These are phyloP conservation scores for Gonium pectorale DNA, from an alignment of 139 green algal species.

Conservation along the genomic window DNA sequence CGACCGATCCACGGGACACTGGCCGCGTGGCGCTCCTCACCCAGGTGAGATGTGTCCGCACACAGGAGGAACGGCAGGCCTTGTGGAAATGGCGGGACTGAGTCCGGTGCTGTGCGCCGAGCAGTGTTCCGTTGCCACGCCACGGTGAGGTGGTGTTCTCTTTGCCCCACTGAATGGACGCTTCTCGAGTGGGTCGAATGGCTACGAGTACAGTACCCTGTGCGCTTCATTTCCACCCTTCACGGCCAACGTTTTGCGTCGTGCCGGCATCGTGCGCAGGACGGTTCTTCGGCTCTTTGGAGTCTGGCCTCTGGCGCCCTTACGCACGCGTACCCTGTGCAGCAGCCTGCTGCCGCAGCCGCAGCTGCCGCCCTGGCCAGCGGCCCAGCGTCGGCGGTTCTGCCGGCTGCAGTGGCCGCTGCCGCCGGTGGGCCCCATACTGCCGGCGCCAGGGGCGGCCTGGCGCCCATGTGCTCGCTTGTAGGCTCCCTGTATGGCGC, in stretches of 20 bases:
- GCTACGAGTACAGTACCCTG: too few relatives aligned
- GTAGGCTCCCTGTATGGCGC: background rate
- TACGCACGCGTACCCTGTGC: background rate
- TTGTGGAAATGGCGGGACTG: too few relatives aligned
- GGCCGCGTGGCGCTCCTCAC: conserved; percentile 17
- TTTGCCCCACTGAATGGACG: too few relatives aligned
- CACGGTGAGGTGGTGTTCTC: too few relatives aligned
- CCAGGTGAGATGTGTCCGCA: conserved; percentile 15
- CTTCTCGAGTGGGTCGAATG: too few relatives aligned
- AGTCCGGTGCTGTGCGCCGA: too few relatives aligned
- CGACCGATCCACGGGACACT: conserved; percentile 23
- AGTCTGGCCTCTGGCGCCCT: background rate
- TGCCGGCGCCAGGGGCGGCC: background rate
- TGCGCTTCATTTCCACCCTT: too few relatives aligned
- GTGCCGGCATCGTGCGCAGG: too few relatives aligned
- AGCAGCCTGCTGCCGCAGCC: background rate
- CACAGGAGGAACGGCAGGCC: too few relatives aligned
- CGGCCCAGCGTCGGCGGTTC: too few relatives aligned
- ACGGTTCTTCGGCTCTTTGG: conserved; percentile 16
- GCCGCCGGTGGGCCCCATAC: background rate
- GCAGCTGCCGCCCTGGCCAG: background rate
- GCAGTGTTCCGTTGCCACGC: too few relatives aligned
- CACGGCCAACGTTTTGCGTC: too few relatives aligned
- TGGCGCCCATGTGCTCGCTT: background rate
- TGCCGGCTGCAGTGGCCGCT: background rate